Conservation (phyloP, 2,329 filamentous ascomycete species). For the Clonostachys solani region DNA sequence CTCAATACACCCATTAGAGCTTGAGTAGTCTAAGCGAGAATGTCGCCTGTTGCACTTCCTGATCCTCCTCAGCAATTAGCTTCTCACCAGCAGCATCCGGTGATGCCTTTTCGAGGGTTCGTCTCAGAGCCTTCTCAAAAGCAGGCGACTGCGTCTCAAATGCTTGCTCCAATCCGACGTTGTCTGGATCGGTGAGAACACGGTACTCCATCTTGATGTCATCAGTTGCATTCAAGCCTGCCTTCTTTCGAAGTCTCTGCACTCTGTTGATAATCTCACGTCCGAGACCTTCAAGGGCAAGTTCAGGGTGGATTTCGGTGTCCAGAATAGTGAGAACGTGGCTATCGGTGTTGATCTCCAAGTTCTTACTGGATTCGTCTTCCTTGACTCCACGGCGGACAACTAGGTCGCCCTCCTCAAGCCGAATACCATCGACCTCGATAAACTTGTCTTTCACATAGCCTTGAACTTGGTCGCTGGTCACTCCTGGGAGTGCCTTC, state of each 20-base stretch:
- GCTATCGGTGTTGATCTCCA: conserved; percentile 84
- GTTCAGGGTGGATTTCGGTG: conserved; percentile 73
- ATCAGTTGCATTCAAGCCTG: conserved; percentile 83
- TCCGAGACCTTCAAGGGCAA: conserved; percentile 83
- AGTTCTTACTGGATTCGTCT: conserved; percentile 63
- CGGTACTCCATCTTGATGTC: conserved; percentile 94
- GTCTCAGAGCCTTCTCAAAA: conserved; percentile 74
- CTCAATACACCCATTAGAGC: conserved; percentile 42
- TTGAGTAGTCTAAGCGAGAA: conserved; percentile 74
- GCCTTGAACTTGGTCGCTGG: conserved; percentile 73
- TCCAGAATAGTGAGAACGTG: conserved; percentile 93
- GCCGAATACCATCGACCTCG: conserved; percentile 77
- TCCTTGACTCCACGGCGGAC: conserved; percentile 75
- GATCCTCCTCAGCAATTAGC: conserved; percentile 76
- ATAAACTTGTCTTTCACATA: conserved; percentile 74
- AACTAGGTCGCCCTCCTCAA: conserved; percentile 75
- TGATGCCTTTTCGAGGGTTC: conserved; percentile 58
- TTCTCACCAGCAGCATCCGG: conserved; percentile 8
- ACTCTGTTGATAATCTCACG: conserved; percentile 92
- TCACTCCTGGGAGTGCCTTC: conserved; percentile 78
- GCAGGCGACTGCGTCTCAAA: conserved; percentile 63
- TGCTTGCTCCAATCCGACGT: conserved; percentile 65
- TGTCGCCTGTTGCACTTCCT: conserved; percentile 79
- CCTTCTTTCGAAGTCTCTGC: conserved; percentile 90
- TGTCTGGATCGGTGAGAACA: conserved; percentile 74